These are phyloP conservation scores for Termitomyces sp. DNA, from an alignment of 768 basidiomycete genomes.

Conservation along the genomic window DNA sequence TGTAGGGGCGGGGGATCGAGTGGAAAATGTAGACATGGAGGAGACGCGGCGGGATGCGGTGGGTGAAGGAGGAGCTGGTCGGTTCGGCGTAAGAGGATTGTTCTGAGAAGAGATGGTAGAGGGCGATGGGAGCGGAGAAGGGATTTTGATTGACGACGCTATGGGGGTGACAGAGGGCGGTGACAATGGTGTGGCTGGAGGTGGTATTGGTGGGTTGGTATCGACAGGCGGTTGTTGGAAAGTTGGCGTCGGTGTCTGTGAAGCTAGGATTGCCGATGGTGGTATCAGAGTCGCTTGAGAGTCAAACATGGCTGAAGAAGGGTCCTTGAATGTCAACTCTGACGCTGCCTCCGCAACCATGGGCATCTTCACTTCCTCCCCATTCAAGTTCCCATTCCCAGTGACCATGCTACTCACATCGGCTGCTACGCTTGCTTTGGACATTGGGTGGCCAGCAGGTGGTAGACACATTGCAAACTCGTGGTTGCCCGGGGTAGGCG, in stretches of 20 bases:
- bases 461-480: constrained; percentile 59
- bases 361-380: neutral
- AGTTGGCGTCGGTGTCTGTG: too few relatives aligned
- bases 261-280: constrained; percentile 4
- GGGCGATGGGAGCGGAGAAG: neutral
- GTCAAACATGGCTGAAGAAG: neutral
- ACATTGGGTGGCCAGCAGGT: constrained; percentile 22
- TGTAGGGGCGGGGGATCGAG: constrained; percentile 20
- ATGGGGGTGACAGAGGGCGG: neutral
- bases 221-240: neutral
- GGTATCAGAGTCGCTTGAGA: neutral
- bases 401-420: constrained; percentile 2
- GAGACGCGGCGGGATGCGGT: constrained; percentile 18
- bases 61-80: constrained; percentile 17
- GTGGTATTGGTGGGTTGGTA: neutral
- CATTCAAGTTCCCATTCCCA: neutral
- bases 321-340: neutral
- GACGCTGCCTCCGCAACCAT: neutral
- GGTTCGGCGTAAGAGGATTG: constrained; percentile 18
- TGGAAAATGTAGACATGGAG: constrained; percentile 27
- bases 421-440: constrained; percentile 10
- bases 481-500: constrained; percentile 62
- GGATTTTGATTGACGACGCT: constrained; percentile 5
- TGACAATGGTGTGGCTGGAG: neutral
- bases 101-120: constrained; percentile 9